Evolutionary conservation across 1,139 yeast genomes (phyloP).

Genomic region (Hyphopichia pseudoburtonii): DNA sequence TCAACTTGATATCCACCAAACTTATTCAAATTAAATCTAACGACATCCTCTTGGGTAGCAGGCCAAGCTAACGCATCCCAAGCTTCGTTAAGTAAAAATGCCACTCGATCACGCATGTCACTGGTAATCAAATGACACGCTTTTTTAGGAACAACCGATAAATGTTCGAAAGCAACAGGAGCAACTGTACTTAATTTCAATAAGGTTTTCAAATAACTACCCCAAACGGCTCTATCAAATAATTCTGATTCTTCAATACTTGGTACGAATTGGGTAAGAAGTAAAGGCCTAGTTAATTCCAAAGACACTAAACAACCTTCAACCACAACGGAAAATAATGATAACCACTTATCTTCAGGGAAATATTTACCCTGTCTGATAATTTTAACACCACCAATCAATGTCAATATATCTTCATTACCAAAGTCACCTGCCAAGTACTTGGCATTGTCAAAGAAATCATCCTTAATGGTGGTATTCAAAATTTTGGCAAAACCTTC

Average conservation of each 20-base stretch:
- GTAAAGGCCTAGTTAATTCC: slow-evolving; percentile 56
- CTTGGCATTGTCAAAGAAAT: slow-evolving; percentile 32
- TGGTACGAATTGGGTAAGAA: slow-evolving; percentile 58
- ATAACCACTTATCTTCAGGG: slow-evolving; percentile 70
- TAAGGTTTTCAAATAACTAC: slow-evolving; percentile 58
- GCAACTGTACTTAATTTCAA: slow-evolving; percentile 54
- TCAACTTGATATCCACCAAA: slow-evolving; percentile 76
- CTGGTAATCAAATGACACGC: slow-evolving; percentile 68
- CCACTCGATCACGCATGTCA: slow-evolving; percentile 61
- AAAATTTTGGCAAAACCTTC: slow-evolving; percentile 40
- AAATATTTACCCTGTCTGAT: slow-evolving; percentile 59
- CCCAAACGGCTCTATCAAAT: slow-evolving; percentile 63
- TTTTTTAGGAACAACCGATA: slow-evolving; percentile 70
- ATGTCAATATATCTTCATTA: slow-evolving; percentile 45
- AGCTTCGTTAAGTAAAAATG: slow-evolving; percentile 53
- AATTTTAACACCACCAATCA: slow-evolving; percentile 56
- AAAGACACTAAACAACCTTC: slow-evolving; percentile 60
- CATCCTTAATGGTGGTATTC: slow-evolving; percentile 22
- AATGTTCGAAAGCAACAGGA: slow-evolving; percentile 62
- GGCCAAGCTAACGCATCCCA: slow-evolving; percentile 81
- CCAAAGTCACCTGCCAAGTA: slow-evolving; percentile 37
- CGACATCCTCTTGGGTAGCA: slow-evolving; percentile 56
- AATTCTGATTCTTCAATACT: slow-evolving; percentile 45
- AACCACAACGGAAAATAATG: slow-evolving; percentile 60
- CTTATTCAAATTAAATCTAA: slow-evolving; percentile 60